Base-by-base conservation (phyloP, 2,329 filamentous ascomycete genomes). In the Talaromyces sp. region DNA sequence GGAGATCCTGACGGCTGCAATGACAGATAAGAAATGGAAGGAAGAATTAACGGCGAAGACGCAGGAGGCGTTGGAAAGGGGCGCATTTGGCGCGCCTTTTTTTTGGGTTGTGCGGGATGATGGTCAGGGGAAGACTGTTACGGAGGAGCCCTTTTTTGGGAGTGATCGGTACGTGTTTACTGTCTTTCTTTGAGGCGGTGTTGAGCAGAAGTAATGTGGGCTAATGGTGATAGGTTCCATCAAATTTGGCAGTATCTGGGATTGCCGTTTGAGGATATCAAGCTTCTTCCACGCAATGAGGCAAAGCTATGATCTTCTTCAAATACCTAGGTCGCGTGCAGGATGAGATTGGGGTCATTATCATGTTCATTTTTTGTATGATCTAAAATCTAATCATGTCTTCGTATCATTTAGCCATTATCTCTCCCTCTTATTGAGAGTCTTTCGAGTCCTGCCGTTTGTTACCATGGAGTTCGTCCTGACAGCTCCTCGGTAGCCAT, bases 11-110 rank as follows among this genome's bases (percentile, higher is more conserved):
- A 68, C 91, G 64, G 72, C 77, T 3, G 85, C 82, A 0, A 81
- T 84, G 0, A 76, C 72, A 7, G 81, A 81, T 24, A 79, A 82
- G 4, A 77, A 84, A 67, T 79, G 77, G 70, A 87, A 87, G 72
- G 76, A 83, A 64, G 76, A 73, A n/a, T 76, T 92, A 33, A 83
- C 83, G 65, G 79, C 76, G 5, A 83, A 83, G 50, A 93, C 90
- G 19, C 81, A 85, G 66, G 82, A 82, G 68, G 89, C 85, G 0
- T 74, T 91, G 16, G 83, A 85, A 43, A 80, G 79, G 59, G 91
- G 90, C 0, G 91, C 90, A 0, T 94, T 91, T 75, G 91, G 91
- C 0, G 86, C 87, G 59, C 91, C 91, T 1, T 94, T 91, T 90
- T 81, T 91, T 66, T 88, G 87, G 84, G 90, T 88, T 3, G 82